Evolutionary conservation across 2,329 filamentous ascomycete species (phyloP).

Genomic region (Diaporthe helianthi): DNA sequence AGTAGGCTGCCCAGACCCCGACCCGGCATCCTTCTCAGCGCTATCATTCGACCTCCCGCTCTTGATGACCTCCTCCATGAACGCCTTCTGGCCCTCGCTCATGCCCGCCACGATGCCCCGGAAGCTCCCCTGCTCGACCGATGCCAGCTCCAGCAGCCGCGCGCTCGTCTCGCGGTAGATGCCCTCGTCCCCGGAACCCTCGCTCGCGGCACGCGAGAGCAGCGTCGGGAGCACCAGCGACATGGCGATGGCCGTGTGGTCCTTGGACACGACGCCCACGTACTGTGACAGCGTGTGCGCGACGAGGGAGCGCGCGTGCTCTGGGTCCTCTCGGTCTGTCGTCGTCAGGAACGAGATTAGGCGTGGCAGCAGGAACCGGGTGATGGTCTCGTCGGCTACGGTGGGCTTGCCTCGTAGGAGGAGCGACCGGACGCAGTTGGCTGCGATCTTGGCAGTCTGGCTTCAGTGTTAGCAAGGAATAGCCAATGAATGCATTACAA

Average conservation of each 20-base stretch:
- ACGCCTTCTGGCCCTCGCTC: conserved; percentile 71
- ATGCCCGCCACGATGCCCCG: conserved; percentile 75
- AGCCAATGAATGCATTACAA: no score
- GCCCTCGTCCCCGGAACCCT: conserved; percentile 60
- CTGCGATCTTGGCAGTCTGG: conserved; percentile 85
- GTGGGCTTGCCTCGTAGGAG: conserved; percentile 71
- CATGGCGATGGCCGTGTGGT: conserved; percentile 66
- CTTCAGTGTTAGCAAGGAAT: conserved; percentile 36
- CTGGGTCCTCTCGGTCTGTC: conserved; percentile 77
- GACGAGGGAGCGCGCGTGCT: conserved; percentile 74
- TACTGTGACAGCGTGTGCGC: conserved; percentile 80
- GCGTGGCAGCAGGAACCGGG: conserved; percentile 76
- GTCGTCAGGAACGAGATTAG: conserved; percentile 78
- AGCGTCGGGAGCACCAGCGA: conserved; percentile 80
- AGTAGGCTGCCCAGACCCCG: conserved; percentile 69
- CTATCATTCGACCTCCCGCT: conserved; percentile 60
- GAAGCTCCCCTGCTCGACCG: conserved; percentile 76
- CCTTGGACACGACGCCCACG: conserved; percentile 56
- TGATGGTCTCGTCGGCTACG: conserved; percentile 74
- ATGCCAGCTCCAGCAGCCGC: conserved; percentile 81
- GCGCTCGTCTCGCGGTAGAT: conserved; percentile 77
- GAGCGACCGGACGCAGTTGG: conserved; percentile 86
- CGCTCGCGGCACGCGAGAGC: conserved; percentile 72
- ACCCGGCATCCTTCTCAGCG: conserved; percentile 49
- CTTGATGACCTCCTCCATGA: conserved; percentile 83